Base-by-base conservation (phyloP, 2,329 filamentous ascomycete genomes). In the Epichloe elymi region DNA sequence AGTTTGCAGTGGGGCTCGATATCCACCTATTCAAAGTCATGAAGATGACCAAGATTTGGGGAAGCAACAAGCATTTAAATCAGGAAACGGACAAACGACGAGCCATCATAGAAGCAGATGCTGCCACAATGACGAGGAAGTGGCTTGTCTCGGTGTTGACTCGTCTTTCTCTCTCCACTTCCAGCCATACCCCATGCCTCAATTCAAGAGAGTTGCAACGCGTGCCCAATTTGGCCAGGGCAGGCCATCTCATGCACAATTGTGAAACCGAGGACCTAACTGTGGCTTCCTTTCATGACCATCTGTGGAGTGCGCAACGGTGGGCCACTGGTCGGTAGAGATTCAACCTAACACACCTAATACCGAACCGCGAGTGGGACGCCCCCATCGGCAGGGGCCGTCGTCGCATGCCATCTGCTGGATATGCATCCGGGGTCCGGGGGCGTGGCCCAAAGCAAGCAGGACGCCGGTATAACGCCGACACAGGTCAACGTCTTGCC, bases 401-500 rank as follows among this genome's bases (percentile, higher is more conserved):
- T 30, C 37, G 19, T 30, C 46, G 51, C 51, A 52, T 46, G 47
- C 38, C 42, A 43, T 46, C 47, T 49, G 35, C 33, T 46, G 42
- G 20, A 26, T 10, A 30, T 49, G 39, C 17, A 19, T 41, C 37
- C 41, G 17, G 46, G 41, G 40, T 33, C 38, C 7, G 17, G 41
- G 41, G 37, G 3, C 10, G 35, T 50, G 38, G 17, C 45, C 40
- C 39, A 48, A 50, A 38, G 15, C 14, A 38, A 33, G 23, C 37
- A 46, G 38, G 36, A 10, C 47, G 33, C 40, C 46, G 51, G 42
- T 46, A 52, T 41, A 52, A 52, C 35, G 51, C 46, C 42, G 51
- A 52, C 41, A 39, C 17, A 41, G 12, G 26, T 17, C 26, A 35
- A 37, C 30, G 19, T 40, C 37, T 36, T n/a, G 30, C 42, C 36